Evolutionary conservation across 2,329 filamentous ascomycete genomes (phyloP), one percentile per base, ranked within the genome.

Genomic region (Aspergillus amoenus): DNA sequence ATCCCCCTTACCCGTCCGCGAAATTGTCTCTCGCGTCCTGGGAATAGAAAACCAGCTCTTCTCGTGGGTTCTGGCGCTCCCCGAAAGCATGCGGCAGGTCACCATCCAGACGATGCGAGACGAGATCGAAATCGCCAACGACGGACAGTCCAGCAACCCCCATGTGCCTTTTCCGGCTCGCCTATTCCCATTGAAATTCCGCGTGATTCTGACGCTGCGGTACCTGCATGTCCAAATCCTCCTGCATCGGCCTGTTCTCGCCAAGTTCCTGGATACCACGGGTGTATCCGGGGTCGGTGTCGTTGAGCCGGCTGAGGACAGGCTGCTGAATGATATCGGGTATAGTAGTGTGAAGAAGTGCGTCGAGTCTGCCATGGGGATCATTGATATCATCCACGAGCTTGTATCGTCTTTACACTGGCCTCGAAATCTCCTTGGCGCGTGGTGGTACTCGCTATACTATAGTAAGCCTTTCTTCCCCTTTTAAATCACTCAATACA

Each of bases 171-270:
- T n/a, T n/a, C n/a, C n/a, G n/a, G n/a, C n/a, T n/a, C 22, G 13
- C 5, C n/a, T 39, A 4, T 39, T 12, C 11, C 34, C 62, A 53
- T 52, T 61, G 37, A 21, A 63, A 60, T 75, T 80, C 40, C 70
- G 72, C 3, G 67, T 81, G 7, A 76, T 83, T 4, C 65, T 80
- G 0, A 73, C 73, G 0, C 56, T 79, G 17, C 70, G 78, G 15
- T 77, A 76, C 56, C 69, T 72, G 18, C 77, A 79, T 55, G 61
- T 77, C 3, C 71, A 71, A 3, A 70, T 79, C 6, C 68, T 80
- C 3, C 56, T 78, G 1, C 77, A 79, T 48, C 69, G 78, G 2
- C 74, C 74, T 9, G 63, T 78, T 8, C 66, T 79, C 1, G 72
- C 72, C 18, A 73, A 70, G 47, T 74, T 77, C 30, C 61, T 79